Base-by-base conservation (phyloP, 768 basidiomycete genomes). In the Favolaschia claudopus region DNA sequence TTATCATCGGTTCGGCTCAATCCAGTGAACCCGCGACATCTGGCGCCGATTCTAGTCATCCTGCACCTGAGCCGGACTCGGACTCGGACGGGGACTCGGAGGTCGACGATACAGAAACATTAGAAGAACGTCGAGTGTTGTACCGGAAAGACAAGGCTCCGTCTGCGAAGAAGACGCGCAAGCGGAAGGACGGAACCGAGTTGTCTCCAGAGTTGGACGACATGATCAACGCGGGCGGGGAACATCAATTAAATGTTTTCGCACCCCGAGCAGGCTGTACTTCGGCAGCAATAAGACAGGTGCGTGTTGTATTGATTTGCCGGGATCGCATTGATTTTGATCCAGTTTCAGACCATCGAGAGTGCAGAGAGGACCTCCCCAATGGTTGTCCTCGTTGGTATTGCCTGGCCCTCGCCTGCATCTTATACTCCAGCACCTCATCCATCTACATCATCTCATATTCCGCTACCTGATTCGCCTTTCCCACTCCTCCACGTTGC, bases 201-300 rank as follows among this genome's bases (percentile, higher is more conserved):
- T 27, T 49, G 7, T 48, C 48, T 6, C 65, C 58, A 7, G 69
- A 55, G 1, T 22, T 75, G 37, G 67, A 72, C 43, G 64, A 69
- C 54, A 55, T 74, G 17, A 63, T 74, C n/a, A 75, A 75, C 54
- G 68, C 73, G 0, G 42, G 53, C 2, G 42, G 39, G 15, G 36
- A 28, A n/a, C 14, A 15, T 17, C 44, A 7, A 44, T 65, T 17
- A 29, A 25, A 28, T 73, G 70, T 42, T 60, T 57, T 10, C 61
- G 69, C 3, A 44, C 42, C n/a, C 66, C 60, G 17, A 58, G 62
- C 14, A 66, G 22, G 32, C 44, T 67, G 3, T 71, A 54, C 44
- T 75, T 69, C 52, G 60, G 62, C 19, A 66, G 69, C 36, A 61
- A 64, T 29, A 50, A 39, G 7, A 34, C 53, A 13, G 44, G 71